Evolutionary conservation across 2,329 filamentous ascomycete genomes (phyloP).

Genomic region (Ceratocystis eucalypticola): DNA sequence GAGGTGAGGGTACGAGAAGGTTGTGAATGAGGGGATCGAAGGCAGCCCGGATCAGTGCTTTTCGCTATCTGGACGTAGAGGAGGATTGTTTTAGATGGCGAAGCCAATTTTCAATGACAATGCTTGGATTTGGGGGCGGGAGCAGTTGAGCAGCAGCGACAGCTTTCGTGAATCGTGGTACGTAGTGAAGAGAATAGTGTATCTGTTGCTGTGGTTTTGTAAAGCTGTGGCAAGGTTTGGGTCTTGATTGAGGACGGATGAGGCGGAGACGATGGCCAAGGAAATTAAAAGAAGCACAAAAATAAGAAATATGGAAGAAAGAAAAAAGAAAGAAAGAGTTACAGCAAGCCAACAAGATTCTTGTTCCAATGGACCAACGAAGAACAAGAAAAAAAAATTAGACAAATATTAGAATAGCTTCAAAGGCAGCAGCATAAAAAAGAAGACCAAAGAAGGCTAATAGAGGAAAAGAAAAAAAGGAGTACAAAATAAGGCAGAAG

Average conservation of each 20-base stretch:
- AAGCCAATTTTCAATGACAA: neutral
- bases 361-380: neutral
- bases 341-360: neutral
- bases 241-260: neutral
- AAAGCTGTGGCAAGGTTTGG: neutral
- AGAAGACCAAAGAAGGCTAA: neutral
- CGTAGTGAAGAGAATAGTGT: neutral
- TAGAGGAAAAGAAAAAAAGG: neutral
- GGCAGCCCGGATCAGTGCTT: too few species aligned
- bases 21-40: neutral
- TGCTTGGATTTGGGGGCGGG: neutral
- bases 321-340: neutral
- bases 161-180: slow-evolving; percentile 1
- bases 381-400: neutral
- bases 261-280: neutral
- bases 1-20: neutral
- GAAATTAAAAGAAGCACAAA: too few species aligned
- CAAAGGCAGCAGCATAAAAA: neutral
- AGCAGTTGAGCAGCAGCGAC: neutral
- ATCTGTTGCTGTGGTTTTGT: neutral
- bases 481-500: neutral
- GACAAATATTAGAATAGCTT: neutral
- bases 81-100: neutral
- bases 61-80: neutral
- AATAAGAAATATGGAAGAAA: neutral